Evolutionary conservation across 2,329 filamentous ascomycete species (phyloP), one percentile per base, ranked within the genome.

Genomic region (Talaromyces sp.): DNA sequence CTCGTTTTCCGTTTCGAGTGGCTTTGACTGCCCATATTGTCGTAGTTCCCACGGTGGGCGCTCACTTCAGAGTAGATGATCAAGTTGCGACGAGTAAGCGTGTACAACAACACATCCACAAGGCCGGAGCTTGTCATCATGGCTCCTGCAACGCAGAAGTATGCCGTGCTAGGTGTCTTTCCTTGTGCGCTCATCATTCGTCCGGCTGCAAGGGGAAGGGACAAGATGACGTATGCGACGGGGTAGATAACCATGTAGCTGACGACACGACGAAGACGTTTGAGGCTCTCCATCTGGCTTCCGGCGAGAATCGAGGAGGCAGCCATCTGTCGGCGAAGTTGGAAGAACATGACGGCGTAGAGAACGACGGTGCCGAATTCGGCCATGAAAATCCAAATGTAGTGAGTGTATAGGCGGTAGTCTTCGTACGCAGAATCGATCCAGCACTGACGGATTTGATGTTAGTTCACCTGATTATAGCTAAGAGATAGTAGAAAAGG

Each of bases 81-180:
- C 67, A 87, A 79, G 56, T 84, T 83, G 63, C 82, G 82, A 14
- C 86, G 81, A 0, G 86, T 87, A 5, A 86, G 74, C 0, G 84
- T 84, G 75, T 87, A 88, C 3, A 88, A 78, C 2, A 86, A 71
- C 13, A 85, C 84, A 70, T 88, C 85, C 22, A 87, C 81, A 75
- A 85, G 82, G 19, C 86, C 86, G 65, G 85, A 87, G 37, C 81
- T 84, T 2, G 84, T 84, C 65, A 87, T 85, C 69, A 87, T 77
- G 5, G 84, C 80, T 37, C 84, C 86, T 0, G 84, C 81, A 22
- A 83, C 76, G 69, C 82, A 84, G 61, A 85, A 81, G 66, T 82
- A 82, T 16, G 79, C 78, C 3, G 77, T 62, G 27, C 70, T 75
- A 1, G 78, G 74, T 1, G 65, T 69, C 16, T 73, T 62, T 19